phyloP scores from a whole-genome alignment of 306 rosid genomes.

The Medicago truncatula region MtrunA17r5.0-ANR NC_053043.1:48931001-48931500 shows the following conservation, averaged over 20 bases:
- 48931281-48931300: background rate
- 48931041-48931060: too few relatives aligned
- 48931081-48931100: background rate
- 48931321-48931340: constrained; percentile 74
- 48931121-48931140: constrained; percentile 72
- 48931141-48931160: constrained; percentile 53
- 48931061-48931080: constrained; percentile 29
- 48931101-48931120: constrained; percentile 5
- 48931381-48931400: constrained; percentile 71
- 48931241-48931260: background rate
- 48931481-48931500: background rate
- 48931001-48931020: constrained; percentile 79
- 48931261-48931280: too few relatives aligned
- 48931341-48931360: constrained; percentile 65
- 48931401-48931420: constrained; percentile 88
- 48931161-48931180: background rate
- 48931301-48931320: background rate
- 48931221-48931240: background rate
- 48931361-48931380: constrained; percentile 70
- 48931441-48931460: constrained; percentile 32
- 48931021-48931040: constrained; percentile 42
- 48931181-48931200: constrained; percentile 1
- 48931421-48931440: constrained; percentile 81
- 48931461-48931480: constrained; percentile 6
- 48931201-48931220: background rate